These are phyloP conservation scores for Saccharomyces hybrid DNA, from an alignment of 1,139 yeast species.

Conservation along the genomic window DNA sequence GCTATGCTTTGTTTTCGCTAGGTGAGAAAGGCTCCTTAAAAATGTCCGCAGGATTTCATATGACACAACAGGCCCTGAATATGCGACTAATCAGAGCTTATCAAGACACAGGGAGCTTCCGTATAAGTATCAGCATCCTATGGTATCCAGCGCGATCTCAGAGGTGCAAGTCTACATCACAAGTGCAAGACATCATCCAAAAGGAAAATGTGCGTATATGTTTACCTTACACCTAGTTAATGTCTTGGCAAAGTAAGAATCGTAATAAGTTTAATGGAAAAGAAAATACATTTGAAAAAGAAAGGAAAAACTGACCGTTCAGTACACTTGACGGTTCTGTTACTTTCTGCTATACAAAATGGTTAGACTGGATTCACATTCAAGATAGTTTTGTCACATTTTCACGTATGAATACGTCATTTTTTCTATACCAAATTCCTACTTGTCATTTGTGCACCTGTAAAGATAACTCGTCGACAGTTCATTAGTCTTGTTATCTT, in stretches of 20 bases:
- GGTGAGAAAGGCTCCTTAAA: neutral
- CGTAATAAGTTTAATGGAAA: too few species aligned
- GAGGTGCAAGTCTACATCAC: neutral
- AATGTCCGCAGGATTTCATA: neutral
- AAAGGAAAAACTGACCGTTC: too few species aligned
- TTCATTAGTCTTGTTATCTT: neutral
- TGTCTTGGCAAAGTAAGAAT: neutral
- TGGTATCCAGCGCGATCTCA: neutral
- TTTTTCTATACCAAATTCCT: neutral
- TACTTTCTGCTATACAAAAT: too few species aligned
- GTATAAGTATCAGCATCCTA: neutral
- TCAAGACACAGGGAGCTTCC: neutral
- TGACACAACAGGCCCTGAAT: neutral
- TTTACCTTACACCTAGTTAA: neutral
- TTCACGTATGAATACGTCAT: neutral
- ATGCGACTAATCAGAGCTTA: too few species aligned
- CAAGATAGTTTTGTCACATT: too few species aligned
- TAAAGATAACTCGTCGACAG: neutral
- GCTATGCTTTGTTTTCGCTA: neutral
- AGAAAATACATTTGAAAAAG: neutral
- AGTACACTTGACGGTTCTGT: too few species aligned
- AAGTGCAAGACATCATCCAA: neutral
- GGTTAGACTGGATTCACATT: too few species aligned
- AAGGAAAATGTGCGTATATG: too few species aligned
- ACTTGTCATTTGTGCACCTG: neutral